Percentiles rank a stretch among this genome's conserved stretches.
Conservation (phyloP, 768 basidiomycete genomes). For the Leucocoprinus leucothites region DNA sequence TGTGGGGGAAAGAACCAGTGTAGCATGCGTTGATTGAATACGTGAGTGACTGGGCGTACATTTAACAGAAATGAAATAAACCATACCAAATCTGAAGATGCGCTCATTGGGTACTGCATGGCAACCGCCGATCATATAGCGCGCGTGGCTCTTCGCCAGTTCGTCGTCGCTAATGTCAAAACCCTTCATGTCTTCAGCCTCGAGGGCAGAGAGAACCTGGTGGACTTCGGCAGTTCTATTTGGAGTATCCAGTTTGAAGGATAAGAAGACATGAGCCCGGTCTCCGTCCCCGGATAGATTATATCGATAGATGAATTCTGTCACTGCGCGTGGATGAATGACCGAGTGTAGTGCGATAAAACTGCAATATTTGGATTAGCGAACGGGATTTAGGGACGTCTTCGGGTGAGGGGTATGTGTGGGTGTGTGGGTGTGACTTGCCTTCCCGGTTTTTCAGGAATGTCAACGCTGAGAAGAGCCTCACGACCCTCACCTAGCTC, state of each 20-base stretch:
- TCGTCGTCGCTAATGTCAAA: conserved; percentile 93
- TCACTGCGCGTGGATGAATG: conserved; percentile 89
- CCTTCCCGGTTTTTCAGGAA: conserved; percentile 93
- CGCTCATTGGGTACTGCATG: conserved; percentile 78
- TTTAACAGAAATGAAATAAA: not conserved
- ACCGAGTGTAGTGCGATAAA: conserved; percentile 84
- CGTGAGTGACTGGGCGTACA: too few species aligned
- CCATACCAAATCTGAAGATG: conserved; percentile 88
- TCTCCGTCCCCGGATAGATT: conserved; percentile 50
- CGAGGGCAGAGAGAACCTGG: conserved; percentile 61
- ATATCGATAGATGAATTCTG: conserved; percentile 95
- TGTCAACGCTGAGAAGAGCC: conserved; percentile 89
- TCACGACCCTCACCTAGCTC: conserved; percentile 96
- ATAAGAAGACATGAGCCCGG: conserved; percentile 84
- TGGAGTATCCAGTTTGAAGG: conserved; percentile 76
- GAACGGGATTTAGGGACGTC: not conserved
- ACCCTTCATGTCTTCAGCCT: conserved; percentile 71
- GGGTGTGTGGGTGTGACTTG: conserved; percentile 38
- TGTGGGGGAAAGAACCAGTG: not conserved
- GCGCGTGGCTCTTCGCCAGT: conserved; percentile 89
- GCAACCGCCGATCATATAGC: conserved; percentile 93
- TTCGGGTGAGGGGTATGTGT: too few species aligned
- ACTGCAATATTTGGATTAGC: conserved; percentile 35
- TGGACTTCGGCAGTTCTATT: conserved; percentile 59
- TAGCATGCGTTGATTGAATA: too few species aligned